phyloP scores from a whole-genome alignment of 176 grass and related monocot genomes.

The Guadua angustifolia region DNA sequence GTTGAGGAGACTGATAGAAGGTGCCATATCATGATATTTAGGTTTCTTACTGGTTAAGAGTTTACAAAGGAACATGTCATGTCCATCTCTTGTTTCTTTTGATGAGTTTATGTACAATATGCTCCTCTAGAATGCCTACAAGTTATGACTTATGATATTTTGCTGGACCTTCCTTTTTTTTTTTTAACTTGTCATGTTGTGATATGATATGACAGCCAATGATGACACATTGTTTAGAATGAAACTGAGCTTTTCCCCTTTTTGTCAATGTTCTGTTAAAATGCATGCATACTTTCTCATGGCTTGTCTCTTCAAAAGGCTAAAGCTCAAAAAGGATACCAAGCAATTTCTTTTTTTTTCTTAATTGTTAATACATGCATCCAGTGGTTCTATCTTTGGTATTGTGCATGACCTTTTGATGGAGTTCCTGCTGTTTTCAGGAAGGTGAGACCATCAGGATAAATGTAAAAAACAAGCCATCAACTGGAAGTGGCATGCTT shows the following conservation, averaged over 20 bases:
- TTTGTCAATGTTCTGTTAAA: constrained; percentile 8
- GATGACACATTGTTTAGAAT: background rate
- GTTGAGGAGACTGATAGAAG: background rate
- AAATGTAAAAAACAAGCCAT: constrained; percentile 92
- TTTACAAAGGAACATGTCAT: constrained; percentile 5
- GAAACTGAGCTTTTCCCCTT: background rate
- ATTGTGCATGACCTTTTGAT: constrained; percentile 36
- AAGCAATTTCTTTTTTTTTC: background rate
- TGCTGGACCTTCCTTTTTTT: background rate
- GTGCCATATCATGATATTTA: background rate
- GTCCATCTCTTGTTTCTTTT: background rate
- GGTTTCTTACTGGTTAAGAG: background rate
- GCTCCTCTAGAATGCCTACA: constrained; percentile 9
- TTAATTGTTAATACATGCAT: constrained; percentile 1
- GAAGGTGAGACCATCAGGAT: constrained; percentile 99
- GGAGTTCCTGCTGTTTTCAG: constrained; percentile 47
- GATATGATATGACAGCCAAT: background rate
- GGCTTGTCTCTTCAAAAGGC: constrained; percentile 29
- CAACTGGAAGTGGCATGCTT: constrained; percentile 81
- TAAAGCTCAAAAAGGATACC: background rate
- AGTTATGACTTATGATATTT: background rate
- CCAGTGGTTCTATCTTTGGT: constrained; percentile 5
- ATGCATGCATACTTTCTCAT: constrained; percentile 7
- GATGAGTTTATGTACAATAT: constrained; percentile 6
- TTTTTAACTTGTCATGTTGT: background rate